phyloP scores from a whole-genome alignment of 768 basidiomycete genomes.

The Basidioascus undulatus region DNA sequence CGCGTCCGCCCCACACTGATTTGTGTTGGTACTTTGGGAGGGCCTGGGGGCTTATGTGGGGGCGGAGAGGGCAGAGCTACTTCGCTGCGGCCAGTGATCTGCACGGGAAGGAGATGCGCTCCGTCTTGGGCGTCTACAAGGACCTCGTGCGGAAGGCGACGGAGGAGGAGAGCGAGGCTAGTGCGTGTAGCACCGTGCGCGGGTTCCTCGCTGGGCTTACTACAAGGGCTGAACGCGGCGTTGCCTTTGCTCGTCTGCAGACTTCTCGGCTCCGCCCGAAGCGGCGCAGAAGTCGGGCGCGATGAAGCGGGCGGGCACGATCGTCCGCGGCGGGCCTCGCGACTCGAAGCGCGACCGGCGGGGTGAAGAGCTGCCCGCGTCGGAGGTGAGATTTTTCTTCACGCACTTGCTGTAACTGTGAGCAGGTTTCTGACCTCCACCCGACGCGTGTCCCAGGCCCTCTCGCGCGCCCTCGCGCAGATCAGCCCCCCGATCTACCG shows the following conservation, averaged over 20 bases:
- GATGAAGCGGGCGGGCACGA: constrained; percentile 63
- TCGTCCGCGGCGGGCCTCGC: constrained; percentile 45
- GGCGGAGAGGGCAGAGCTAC: constrained; percentile 79
- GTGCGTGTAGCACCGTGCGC: constrained; percentile 20
- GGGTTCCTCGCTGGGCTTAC: neutral
- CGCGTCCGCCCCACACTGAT: neutral
- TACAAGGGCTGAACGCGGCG: neutral
- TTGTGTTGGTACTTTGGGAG: neutral
- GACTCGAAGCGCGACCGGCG: constrained; percentile 26
- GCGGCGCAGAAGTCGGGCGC: constrained; percentile 4
- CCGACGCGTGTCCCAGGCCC: constrained; percentile 28
- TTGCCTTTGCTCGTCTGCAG: neutral
- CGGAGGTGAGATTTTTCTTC: constrained; percentile 31
- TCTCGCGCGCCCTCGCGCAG: constrained; percentile 48
- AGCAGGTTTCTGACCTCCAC: neutral
- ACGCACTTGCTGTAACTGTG: neutral
- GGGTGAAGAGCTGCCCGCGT: constrained; percentile 33
- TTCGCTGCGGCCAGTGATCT: constrained; percentile 66
- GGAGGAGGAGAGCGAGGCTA: constrained; percentile 51
- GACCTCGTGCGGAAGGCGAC: constrained; percentile 36
- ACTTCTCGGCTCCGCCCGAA: constrained; percentile 1
- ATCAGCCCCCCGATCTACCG: constrained; percentile 47
- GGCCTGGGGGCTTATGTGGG: constrained; percentile 3
- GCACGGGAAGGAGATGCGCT: constrained; percentile 57
- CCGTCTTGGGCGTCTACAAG: constrained; percentile 35